Evolutionary conservation across 345 rosid genomes (phyloP).

Genomic region (Eucalyptus grandis): DNA sequence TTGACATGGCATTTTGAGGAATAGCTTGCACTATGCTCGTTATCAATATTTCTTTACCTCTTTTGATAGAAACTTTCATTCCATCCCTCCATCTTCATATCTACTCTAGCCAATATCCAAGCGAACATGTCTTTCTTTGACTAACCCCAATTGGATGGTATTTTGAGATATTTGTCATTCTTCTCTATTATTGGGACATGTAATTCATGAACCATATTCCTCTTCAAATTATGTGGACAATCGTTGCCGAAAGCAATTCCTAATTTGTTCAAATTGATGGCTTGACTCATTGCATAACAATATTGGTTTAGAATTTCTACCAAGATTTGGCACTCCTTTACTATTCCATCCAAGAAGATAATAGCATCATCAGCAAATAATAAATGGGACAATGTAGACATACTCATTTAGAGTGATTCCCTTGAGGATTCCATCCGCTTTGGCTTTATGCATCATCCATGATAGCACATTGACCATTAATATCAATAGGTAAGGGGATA

Average conservation of each 20-base stretch:
- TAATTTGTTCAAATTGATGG: too few relatives aligned
- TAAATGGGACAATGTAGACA: not conserved
- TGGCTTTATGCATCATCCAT: not conserved
- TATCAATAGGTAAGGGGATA: not conserved
- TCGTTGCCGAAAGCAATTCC: fast-evolving
- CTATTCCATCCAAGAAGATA: fast-evolving
- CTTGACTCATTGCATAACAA: not conserved
- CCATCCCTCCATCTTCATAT: not conserved
- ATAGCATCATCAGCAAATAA: too few relatives aligned
- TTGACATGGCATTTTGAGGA: not conserved
- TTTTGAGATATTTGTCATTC: fast-evolving
- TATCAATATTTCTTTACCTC: not conserved
- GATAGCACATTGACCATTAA: not conserved
- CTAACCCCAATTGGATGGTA: not conserved
- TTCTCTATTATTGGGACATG: not conserved
- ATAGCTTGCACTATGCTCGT: not conserved
- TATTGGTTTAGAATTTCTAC: not conserved
- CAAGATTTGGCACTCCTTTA: not conserved
- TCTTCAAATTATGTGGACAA: not conserved
- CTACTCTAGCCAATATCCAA: not conserved
- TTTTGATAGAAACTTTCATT: not conserved
- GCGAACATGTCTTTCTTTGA: not conserved
- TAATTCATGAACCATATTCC: not conserved
- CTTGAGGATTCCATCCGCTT: not conserved
- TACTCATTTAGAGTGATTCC: too few relatives aligned